A percentile compares a stretch with the other conserved stretches of the same genome.
These are phyloP conservation scores for Byssochlamys sp. DNA, from an alignment of 2,329 filamentous ascomycete species.

Conservation along the genomic window DNA sequence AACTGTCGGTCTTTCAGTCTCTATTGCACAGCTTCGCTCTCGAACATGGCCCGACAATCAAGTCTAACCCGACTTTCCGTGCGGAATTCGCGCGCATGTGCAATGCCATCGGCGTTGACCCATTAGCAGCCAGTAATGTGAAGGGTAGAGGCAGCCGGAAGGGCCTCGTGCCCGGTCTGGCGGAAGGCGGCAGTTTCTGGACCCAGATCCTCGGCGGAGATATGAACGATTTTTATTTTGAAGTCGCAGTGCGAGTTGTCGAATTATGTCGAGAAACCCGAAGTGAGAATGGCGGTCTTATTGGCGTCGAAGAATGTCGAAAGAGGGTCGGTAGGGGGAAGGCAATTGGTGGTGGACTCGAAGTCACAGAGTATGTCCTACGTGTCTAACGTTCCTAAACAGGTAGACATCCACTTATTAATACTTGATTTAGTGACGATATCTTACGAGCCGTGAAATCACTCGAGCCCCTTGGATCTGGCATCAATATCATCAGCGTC, in stretches of 20 bases:
- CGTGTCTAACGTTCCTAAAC: background rate
- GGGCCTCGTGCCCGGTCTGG: slow-evolving; percentile 25
- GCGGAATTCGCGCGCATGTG: slow-evolving; percentile 99
- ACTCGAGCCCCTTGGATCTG: slow-evolving; percentile 74
- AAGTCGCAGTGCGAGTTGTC: slow-evolving; percentile 88
- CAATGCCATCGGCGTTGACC: slow-evolving; percentile 89
- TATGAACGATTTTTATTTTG: slow-evolving; percentile 98
- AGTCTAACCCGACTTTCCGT: slow-evolving; percentile 86
- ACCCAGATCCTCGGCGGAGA: slow-evolving; percentile 80
- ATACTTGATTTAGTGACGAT: slow-evolving; percentile 56
- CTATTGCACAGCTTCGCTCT: slow-evolving; percentile 89
- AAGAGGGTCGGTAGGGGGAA: slow-evolving; percentile 64
- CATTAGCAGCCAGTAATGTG: slow-evolving; percentile 60
- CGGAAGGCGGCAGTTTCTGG: slow-evolving; percentile 64
- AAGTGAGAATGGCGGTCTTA: slow-evolving; percentile 82
- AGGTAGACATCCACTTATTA: background rate
- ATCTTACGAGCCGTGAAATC: slow-evolving; percentile 80
- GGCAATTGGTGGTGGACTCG: slow-evolving; percentile 63
- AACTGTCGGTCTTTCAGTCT: slow-evolving; percentile 91
- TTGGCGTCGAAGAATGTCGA: slow-evolving; percentile 71
- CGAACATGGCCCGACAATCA: slow-evolving; percentile 90
- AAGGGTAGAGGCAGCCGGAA: slow-evolving; percentile 39
- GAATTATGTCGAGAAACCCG: slow-evolving; percentile 82
- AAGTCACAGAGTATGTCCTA: slow-evolving; percentile 61
- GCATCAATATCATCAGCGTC: slow-evolving; percentile 75